Conservation (phyloP, 768 basidiomycete genomes). For the Macrolepiota albuminosa region DNA sequence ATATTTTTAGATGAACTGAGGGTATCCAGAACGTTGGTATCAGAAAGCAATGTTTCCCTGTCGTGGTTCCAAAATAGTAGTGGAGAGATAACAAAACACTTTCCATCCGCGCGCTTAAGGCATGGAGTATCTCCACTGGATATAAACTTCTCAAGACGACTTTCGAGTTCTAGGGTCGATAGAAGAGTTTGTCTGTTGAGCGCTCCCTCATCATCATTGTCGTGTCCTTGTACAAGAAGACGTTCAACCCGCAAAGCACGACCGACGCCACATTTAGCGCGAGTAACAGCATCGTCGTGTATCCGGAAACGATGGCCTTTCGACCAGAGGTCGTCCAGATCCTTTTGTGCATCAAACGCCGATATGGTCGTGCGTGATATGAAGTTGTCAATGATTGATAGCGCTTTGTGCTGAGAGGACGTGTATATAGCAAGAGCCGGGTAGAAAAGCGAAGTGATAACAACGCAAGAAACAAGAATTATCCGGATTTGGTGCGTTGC, state of each 20-base stretch:
- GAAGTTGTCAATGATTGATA: slow-evolving; percentile 62
- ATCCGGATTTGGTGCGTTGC: slow-evolving; percentile 88
- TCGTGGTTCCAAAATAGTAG: slow-evolving; percentile 73
- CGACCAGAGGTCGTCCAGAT: slow-evolving; percentile 71
- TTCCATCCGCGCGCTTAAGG: slow-evolving; percentile 43
- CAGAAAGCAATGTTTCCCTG: slow-evolving; percentile 43
- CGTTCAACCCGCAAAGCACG: slow-evolving; percentile 75
- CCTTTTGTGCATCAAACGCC: slow-evolving; percentile 49
- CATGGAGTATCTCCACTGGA: slow-evolving; percentile 43
- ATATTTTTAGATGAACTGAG: slow-evolving; percentile 49
- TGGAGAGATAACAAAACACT: slow-evolving; percentile 71
- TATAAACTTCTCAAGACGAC: slow-evolving; percentile 41
- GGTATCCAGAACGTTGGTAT: slow-evolving; percentile 54
- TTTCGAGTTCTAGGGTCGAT: slow-evolving; percentile 63
- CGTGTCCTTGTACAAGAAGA: slow-evolving; percentile 60
- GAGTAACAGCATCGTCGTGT: slow-evolving; percentile 65
- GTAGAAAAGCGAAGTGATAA: slow-evolving; percentile 86
- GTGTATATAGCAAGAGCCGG: slow-evolving; percentile 86
- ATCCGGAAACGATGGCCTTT: slow-evolving; percentile 57
- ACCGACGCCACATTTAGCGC: slow-evolving; percentile 65
- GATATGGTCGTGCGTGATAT: slow-evolving; percentile 48
- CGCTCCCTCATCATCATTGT: slow-evolving; percentile 43
- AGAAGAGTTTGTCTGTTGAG: slow-evolving; percentile 59
- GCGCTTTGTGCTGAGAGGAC: slow-evolving; percentile 63
- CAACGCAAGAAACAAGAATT: slow-evolving; percentile 81